Conservation (phyloP, 1,284 basidiomycete species). For the Ustilago lituana region DNA sequence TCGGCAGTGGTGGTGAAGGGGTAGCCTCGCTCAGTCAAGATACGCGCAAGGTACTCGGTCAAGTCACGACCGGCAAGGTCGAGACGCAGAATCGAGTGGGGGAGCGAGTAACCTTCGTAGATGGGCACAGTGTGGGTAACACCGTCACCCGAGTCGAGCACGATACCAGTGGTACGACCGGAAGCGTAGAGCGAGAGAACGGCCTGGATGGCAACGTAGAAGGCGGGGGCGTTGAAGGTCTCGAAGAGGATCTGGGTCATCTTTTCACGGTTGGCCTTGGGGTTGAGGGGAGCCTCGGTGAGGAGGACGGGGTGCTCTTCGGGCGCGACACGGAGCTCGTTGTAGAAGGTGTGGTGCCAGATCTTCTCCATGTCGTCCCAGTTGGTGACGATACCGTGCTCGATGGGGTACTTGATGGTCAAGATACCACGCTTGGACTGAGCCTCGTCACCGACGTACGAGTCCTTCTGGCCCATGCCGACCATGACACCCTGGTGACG, state of each 20-base stretch:
- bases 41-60: constrained; percentile 89
- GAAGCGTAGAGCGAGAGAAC: constrained; percentile 91
- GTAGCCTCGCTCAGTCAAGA: constrained; percentile 92
- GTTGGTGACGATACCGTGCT: constrained; percentile 85
- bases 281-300: constrained; percentile 94
- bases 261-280: constrained; percentile 93
- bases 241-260: constrained; percentile 99
- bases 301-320: constrained; percentile 93
- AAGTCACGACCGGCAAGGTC: constrained; percentile 95
- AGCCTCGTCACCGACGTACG: constrained; percentile 77
- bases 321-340: constrained; percentile 70
- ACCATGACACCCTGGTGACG: constrained; percentile 93
- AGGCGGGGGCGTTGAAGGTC: constrained; percentile 92
- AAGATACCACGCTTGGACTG: constrained; percentile 96
- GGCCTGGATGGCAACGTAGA: constrained; percentile 93
- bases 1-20: constrained; percentile 91
- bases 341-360: constrained; percentile 69
- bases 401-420: constrained; percentile 77
- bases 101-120: constrained; percentile 93
- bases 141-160: constrained; percentile 92
- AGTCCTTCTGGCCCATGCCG: constrained; percentile 70
- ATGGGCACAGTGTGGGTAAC: constrained; percentile 93
- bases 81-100: constrained; percentile 92
- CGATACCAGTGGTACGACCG: constrained; percentile 90
- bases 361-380: constrained; percentile 73